Evolutionary conservation across 2,329 filamentous ascomycete species (phyloP), one percentile per base, ranked within the genome.

Genomic region (Talaromyces sp.): DNA sequence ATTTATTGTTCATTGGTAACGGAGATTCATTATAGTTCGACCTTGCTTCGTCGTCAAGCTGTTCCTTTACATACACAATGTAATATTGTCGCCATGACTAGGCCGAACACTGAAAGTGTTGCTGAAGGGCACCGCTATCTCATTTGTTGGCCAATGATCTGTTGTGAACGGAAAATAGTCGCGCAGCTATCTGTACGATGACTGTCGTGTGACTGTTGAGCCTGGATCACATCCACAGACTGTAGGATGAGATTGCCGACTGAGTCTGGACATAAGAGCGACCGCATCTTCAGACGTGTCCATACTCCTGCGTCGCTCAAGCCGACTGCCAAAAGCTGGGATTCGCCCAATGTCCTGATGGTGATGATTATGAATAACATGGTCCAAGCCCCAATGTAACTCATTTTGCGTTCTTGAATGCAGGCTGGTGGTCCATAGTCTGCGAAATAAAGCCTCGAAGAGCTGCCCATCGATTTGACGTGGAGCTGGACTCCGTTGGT

Each of bases 371-470:
- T 31, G 8, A 13, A 56, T 56, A 36, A 34, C 51, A 5, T 13
- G 29, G 1, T 34, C 6, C 3, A 36, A n/a, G 17, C 31, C 31
- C 15, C 1, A 2, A 31, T 11, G 4, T 27, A 36, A 22, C 19
- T 22, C 60, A 66, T 54, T 66, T 66, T 15, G 40, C 40, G 31
- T 63, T 66, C 47, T 82, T 76, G 74, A 96, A 96, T 2, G 90
- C 91, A 15, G 90, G 87, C 71, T 94, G 94, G 77, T 92, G 90
- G 79, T 97, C 92, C 88, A 97, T 92, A 0, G 92, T 97, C 49
- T 89, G 85, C 1, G 91, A 89, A 61, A 97, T 96, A 74, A 94
- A 96, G 10, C 84, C 88, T 71, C 93, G 87, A 77, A 98, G 76
- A 17, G 92, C 92, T 34, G 90, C 90, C 90, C 92, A 97, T 64